Conservation (phyloP, 441 rosid species). For the Erysimum pusillum region DNA sequence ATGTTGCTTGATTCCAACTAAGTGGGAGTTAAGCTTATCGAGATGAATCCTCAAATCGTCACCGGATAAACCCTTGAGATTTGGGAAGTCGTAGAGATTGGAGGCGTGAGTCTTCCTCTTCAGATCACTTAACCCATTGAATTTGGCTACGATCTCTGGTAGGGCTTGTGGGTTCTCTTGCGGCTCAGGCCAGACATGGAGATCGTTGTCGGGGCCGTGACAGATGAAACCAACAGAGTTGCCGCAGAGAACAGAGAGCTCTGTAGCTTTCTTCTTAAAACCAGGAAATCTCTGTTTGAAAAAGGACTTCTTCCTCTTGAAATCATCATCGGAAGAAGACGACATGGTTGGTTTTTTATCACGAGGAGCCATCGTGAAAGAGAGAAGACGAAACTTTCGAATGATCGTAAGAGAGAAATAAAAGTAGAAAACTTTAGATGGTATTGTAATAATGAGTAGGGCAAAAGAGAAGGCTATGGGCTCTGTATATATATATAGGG, state of each 20-base stretch:
- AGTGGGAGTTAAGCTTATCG: not conserved
- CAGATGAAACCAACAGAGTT: slow-evolving; percentile 24
- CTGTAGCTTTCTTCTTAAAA: slow-evolving; percentile 4
- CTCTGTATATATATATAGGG: no score
- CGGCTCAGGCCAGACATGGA: slow-evolving; percentile 18
- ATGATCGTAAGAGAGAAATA: not conserved
- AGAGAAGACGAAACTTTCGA: not conserved
- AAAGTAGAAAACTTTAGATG: not conserved
- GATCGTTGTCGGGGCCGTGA: slow-evolving; percentile 16
- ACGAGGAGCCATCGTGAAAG: slow-evolving; percentile 6
- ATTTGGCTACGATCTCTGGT: not conserved
- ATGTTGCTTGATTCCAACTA: not conserved
- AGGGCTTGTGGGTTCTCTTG: not conserved
- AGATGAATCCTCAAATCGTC: not conserved
- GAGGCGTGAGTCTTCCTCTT: not conserved
- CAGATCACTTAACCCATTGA: not conserved
- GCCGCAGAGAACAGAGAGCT: slow-evolving; percentile 22
- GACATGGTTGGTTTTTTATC: not conserved
- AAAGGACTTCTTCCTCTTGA: not conserved
- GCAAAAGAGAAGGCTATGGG: no score
- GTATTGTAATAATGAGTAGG: no score
- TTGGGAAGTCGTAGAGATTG: not conserved
- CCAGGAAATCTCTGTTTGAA: not conserved
- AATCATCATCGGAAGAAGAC: not conserved
- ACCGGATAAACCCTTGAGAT: not conserved